Evolutionary conservation across 2,329 filamentous ascomycete genomes (phyloP).

Genomic region (Rhinocladiella similis): DNA sequence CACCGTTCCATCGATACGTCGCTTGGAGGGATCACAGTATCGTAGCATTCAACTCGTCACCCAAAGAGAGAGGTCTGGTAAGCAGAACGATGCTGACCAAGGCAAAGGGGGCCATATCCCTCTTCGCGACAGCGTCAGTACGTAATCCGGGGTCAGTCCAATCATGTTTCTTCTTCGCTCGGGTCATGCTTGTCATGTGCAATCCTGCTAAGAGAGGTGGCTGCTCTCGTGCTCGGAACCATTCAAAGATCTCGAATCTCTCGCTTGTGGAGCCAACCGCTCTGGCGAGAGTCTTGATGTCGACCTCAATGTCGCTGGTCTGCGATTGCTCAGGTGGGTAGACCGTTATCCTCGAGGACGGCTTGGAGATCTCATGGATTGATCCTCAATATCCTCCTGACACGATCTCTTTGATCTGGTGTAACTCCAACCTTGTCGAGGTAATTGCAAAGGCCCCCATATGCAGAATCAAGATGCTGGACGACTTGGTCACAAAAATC

Average conservation of each 20-base stretch:
- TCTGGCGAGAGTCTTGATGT: too few species aligned
- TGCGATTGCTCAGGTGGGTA: too few species aligned
- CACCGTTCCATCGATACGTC: background rate
- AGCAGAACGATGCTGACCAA: background rate
- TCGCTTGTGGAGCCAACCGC: background rate
- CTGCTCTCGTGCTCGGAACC: too few species aligned
- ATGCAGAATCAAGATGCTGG: slow-evolving; percentile 58
- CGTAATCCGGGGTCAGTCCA: background rate
- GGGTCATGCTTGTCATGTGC: too few species aligned
- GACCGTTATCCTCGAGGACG: too few species aligned
- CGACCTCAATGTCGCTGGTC: too few species aligned
- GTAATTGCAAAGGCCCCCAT: slow-evolving; percentile 69
- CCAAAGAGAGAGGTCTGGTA: background rate
- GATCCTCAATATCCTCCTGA: slow-evolving; percentile 27
- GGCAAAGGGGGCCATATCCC: background rate
- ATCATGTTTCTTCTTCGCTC: too few species aligned
- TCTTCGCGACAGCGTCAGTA: background rate
- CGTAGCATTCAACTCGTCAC: too few species aligned
- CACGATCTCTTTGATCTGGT: slow-evolving; percentile 42
- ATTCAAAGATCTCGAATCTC: background rate
- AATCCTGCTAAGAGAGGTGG: too few species aligned
- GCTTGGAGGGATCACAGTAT: background rate
- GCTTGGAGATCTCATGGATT: background rate
- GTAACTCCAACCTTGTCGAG: slow-evolving; percentile 63
- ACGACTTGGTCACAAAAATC: slow-evolving; percentile 64